phyloP scores from a whole-genome alignment of 1,284 basidiomycete species.

The Rhizopogon hawkerae region DNA sequence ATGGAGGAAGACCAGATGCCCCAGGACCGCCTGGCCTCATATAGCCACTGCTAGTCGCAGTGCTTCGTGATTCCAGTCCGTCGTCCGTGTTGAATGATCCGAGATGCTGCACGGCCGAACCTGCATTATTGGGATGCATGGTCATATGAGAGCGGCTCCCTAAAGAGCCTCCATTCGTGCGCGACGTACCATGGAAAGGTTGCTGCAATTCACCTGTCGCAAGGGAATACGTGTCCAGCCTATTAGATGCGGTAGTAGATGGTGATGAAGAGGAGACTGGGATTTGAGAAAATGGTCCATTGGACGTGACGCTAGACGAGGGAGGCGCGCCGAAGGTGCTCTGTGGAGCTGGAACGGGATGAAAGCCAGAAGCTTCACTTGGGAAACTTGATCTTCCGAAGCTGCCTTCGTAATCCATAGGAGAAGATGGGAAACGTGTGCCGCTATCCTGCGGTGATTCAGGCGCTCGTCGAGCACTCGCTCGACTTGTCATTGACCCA shows the following conservation, averaged over 20 bases:
- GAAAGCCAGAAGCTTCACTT: background rate
- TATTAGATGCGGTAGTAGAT: background rate
- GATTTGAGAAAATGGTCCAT: background rate
- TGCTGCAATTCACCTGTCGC: background rate
- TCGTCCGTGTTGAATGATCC: background rate
- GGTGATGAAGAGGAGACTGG: background rate
- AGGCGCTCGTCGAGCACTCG: background rate
- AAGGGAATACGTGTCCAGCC: background rate
- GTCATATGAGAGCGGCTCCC: background rate
- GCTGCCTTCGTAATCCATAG: background rate
- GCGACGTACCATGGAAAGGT: background rate
- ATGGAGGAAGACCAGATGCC: background rate
- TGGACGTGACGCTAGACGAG: background rate
- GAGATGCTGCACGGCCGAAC: background rate
- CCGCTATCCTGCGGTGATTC: background rate
- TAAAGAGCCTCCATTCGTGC: background rate
- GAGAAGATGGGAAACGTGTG: background rate
- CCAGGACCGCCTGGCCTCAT: background rate
- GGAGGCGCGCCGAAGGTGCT: background rate
- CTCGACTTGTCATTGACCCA: constrained; percentile 1
- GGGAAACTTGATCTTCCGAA: background rate
- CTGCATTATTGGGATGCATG: background rate
- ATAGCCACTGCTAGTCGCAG: background rate
- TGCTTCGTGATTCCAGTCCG: background rate
- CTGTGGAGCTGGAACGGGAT: background rate